Percentiles rank a stretch among this genome's conserved stretches.
phyloP scores from a whole-genome alignment of 108 stramenopile genomes.

The Nannochloropsis oceanica region DNA sequence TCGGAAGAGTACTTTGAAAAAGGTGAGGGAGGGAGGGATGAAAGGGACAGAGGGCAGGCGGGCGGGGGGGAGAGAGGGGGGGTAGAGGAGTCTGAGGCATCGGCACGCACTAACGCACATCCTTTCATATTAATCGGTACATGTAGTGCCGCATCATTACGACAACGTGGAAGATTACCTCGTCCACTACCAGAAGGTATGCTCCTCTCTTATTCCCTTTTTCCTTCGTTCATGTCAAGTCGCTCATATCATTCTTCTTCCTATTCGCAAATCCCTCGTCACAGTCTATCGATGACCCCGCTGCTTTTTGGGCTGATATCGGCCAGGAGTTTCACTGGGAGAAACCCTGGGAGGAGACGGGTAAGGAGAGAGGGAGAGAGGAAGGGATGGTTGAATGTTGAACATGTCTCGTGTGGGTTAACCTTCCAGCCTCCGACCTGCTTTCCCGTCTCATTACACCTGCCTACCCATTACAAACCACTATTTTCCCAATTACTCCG shows the following conservation, averaged over 20 bases:
- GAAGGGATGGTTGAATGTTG: not conserved
- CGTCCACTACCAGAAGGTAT: not conserved
- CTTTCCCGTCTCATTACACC: too few relatives aligned
- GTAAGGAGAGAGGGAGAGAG: not conserved
- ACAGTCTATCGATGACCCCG: not conserved
- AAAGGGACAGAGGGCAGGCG: not conserved
- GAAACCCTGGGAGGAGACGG: not conserved
- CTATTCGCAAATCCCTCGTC: not conserved
- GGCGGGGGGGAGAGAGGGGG: too few relatives aligned
- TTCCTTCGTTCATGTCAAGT: not conserved
- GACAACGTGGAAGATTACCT: not conserved
- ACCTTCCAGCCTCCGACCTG: too few relatives aligned
- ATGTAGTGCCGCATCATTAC: not conserved
- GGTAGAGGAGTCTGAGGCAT: too few relatives aligned
- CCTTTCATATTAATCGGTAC: not conserved
- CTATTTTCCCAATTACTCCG: too few relatives aligned
- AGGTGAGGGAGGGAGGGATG: not conserved
- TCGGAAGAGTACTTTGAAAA: not conserved
- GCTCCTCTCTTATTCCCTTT: not conserved
- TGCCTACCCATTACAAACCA: not conserved
- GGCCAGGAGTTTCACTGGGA: conserved; percentile 3
- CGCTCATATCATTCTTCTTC: not conserved
- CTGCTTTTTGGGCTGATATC: not conserved
- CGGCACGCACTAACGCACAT: not conserved
- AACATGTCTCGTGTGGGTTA: not conserved